Conservation (phyloP, 768 basidiomycete genomes). For the Russula vinacea region DNA sequence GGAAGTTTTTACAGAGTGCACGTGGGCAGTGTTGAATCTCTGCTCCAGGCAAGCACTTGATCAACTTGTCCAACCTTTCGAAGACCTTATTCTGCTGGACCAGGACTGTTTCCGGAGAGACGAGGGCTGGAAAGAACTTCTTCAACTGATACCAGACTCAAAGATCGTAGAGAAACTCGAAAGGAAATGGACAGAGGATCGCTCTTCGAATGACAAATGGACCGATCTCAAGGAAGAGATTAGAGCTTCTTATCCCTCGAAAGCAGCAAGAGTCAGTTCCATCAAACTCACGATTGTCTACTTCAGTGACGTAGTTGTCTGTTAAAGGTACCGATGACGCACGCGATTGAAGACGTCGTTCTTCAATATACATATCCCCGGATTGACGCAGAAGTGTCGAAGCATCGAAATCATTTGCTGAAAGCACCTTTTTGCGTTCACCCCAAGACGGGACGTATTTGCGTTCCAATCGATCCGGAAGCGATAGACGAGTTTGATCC, state of each 20-base stretch:
- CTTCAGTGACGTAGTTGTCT: conserved; percentile 9
- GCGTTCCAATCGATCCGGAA: conserved; percentile 84
- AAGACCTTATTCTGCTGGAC: conserved; percentile 66
- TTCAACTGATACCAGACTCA: conserved; percentile 70
- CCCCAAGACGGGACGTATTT: conserved; percentile 92
- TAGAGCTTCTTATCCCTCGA: conserved; percentile 33
- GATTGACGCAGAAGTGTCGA: conserved; percentile 95
- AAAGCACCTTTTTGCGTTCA: conserved; percentile 98
- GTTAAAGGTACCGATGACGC: conserved; percentile 38
- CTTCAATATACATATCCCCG: conserved; percentile 95
- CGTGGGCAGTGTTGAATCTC: conserved; percentile 14
- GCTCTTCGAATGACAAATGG: conserved; percentile 74
- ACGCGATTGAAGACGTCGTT: conserved; percentile 80
- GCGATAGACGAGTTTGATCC: conserved; percentile 82
- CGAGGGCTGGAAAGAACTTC: conserved; percentile 69
- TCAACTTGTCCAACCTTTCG: conserved; percentile 55
- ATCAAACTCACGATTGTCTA: background rate
- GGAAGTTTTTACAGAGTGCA: conserved; percentile 1
- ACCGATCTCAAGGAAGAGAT: conserved; percentile 50
- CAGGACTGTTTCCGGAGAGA: conserved; percentile 78
- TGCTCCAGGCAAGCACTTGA: conserved; percentile 39
- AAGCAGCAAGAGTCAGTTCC: conserved; percentile 37
- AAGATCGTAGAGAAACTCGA: conserved; percentile 48
- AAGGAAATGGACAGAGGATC: conserved; percentile 55
- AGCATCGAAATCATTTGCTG: conserved; percentile 94